Conservation (phyloP, 352 stramenopile species). For the Pythium apleroticum region DNA sequence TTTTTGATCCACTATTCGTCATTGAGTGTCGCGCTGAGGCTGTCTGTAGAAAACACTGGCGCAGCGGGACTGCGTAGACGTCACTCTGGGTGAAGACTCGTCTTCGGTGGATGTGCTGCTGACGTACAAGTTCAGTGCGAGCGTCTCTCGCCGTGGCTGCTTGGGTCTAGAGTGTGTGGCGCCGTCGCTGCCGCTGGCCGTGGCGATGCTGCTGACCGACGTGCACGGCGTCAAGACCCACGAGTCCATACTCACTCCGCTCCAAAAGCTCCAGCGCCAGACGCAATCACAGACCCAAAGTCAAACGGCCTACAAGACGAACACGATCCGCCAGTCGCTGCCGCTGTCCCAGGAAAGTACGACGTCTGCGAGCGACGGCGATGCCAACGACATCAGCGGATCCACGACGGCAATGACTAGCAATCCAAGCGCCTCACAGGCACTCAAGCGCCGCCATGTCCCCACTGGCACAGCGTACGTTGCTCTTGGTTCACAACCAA, state of each 20-base stretch:
- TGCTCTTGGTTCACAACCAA: background rate
- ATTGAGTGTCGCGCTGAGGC: background rate
- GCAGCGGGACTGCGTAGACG: slow-evolving; percentile 34
- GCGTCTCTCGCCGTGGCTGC: slow-evolving; percentile 46
- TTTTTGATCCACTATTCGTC: background rate
- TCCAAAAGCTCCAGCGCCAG: slow-evolving; percentile 26
- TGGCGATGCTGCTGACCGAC: slow-evolving; percentile 41
- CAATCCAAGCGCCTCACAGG: slow-evolving; percentile 8
- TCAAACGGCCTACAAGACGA: background rate
- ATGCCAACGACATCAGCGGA: slow-evolving; percentile 5
- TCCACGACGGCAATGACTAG: background rate
- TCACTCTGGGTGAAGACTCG: slow-evolving; percentile 28
- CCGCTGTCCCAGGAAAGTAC: slow-evolving; percentile 11
- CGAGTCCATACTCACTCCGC: slow-evolving; percentile 32
- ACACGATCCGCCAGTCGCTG: background rate
- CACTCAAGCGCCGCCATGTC: slow-evolving; percentile 47
- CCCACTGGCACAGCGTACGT: slow-evolving; percentile 55
- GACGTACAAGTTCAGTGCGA: slow-evolving; percentile 66
- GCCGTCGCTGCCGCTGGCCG: slow-evolving; percentile 22
- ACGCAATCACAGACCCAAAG: background rate
- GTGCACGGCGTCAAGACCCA: slow-evolving; percentile 36
- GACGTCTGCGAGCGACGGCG: slow-evolving; percentile 17
- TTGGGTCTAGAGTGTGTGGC: slow-evolving; percentile 42
- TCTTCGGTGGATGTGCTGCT: slow-evolving; percentile 27
- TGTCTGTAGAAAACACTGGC: slow-evolving; percentile 42